Evolutionary conservation across 441 rosid genomes (phyloP).

Genomic region (Croton setiger): DNA sequence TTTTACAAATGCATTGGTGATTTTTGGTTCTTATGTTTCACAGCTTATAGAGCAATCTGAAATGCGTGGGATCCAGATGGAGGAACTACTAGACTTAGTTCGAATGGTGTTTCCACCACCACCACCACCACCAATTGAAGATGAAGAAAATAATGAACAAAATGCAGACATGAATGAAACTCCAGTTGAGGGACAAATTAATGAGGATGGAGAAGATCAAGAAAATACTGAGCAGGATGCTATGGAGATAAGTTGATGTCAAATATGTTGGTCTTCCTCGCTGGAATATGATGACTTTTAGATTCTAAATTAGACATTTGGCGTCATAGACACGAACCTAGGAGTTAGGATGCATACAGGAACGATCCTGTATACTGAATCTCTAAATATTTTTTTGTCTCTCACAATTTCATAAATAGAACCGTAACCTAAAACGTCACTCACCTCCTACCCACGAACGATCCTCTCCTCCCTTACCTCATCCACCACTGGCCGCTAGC

Average conservation of each 20-base stretch:
- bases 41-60: constrained; percentile 46
- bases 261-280: not conserved
- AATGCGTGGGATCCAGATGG: constrained; percentile 32
- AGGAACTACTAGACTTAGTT: constrained; percentile 35
- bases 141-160: constrained; percentile 2
- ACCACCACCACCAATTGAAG: constrained; percentile 14
- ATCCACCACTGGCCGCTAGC: too few species aligned
- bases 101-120: constrained; percentile 30
- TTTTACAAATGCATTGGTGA: not conserved
- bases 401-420: too few species aligned
- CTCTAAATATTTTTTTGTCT: too few species aligned
- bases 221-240: constrained; percentile 12
- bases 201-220: not conserved
- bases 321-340: too few species aligned
- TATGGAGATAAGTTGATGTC: constrained; percentile 19
- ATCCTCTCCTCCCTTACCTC: too few species aligned
- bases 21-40: not conserved
- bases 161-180: not conserved
- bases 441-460: too few species aligned
- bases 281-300: too few species aligned
- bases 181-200: not conserved
- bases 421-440: too few species aligned
- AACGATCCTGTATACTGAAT: too few species aligned
- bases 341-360: too few species aligned
- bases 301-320: too few species aligned